Percentiles rank a stretch among this genome's conserved stretches.
Evolutionary conservation across 2,329 filamentous ascomycete species (phyloP).

Genomic region (Septoria linicola): DNA sequence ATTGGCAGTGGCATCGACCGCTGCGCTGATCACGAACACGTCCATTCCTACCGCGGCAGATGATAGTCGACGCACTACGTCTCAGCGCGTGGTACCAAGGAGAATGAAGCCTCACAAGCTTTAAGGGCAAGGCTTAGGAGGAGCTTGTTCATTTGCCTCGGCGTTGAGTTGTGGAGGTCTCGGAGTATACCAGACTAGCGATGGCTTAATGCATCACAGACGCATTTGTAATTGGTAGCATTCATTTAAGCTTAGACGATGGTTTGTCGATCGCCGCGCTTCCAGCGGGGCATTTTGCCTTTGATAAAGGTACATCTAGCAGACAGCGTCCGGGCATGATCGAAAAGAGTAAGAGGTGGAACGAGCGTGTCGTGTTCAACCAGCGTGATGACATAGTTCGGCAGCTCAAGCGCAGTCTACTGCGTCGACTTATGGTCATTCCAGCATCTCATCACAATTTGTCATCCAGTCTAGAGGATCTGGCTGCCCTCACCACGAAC

Average conservation of each 20-base stretch:
- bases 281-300: neutral
- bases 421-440: too few relatives aligned
- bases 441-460: too few relatives aligned
- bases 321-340: too few relatives aligned
- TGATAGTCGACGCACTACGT: neutral
- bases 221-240: neutral
- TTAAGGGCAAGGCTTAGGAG: neutral
- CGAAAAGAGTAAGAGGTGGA: too few relatives aligned
- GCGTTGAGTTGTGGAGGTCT: neutral
- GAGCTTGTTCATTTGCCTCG: constrained; percentile 4
- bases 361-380: too few relatives aligned
- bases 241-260: neutral
- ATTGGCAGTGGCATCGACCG: neutral
- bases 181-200: constrained; percentile 3
- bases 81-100: neutral
- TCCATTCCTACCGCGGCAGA: neutral
- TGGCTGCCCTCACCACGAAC: too few relatives aligned
- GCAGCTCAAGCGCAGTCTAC: neutral
- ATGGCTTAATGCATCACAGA: neutral
- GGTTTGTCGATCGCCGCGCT: constrained; percentile 3
- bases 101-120: constrained; percentile 6
- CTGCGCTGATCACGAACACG: neutral
- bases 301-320: neutral
- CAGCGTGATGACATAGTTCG: too few relatives aligned
- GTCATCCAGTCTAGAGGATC: too few relatives aligned